Evolutionary conservation across 495 filamentous ascomycete genomes (phyloP).

Genomic region (Penicillium goetzii): DNA sequence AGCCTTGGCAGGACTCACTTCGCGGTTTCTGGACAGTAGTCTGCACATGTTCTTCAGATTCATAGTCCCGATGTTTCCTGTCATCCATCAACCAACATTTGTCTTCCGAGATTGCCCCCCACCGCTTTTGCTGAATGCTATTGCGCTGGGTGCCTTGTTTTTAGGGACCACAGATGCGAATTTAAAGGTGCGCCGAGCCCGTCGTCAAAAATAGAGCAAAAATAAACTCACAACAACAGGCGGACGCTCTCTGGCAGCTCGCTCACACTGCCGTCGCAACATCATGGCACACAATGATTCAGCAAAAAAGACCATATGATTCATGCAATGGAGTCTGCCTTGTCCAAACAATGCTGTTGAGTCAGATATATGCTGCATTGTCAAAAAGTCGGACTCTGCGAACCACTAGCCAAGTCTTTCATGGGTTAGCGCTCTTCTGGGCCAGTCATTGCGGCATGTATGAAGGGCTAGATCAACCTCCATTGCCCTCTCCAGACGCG

Average conservation of each 20-base stretch:
- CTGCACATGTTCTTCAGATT: slow-evolving; percentile 7
- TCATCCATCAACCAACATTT: background rate
- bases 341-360: slow-evolving; percentile 23
- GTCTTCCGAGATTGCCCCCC: background rate
- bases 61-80: background rate
- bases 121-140: background rate
- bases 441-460: slow-evolving; percentile 6
- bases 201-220: background rate
- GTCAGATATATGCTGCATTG: slow-evolving; percentile 24
- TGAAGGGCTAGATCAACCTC: background rate
- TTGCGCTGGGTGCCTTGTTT: background rate
- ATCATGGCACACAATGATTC: slow-evolving; percentile 25
- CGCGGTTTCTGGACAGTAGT: slow-evolving; percentile 3
- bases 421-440: slow-evolving; percentile 17
- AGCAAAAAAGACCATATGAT: slow-evolving; percentile 20
- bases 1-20: slow-evolving; percentile 6
- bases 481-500: background rate
- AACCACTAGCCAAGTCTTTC: slow-evolving; percentile 23
- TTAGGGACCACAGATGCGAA: background rate
- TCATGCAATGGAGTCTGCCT: slow-evolving; percentile 27
- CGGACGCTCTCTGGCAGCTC: slow-evolving; percentile 21
- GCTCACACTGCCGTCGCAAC: slow-evolving; percentile 27
- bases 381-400: slow-evolving; percentile 21
- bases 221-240: background rate
- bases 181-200: background rate